A percentile compares a stretch with the other conserved stretches of the same genome.
Evolutionary conservation across 2,329 filamentous ascomycete species (phyloP).

Genomic region (Leptographium lundbergii): DNA sequence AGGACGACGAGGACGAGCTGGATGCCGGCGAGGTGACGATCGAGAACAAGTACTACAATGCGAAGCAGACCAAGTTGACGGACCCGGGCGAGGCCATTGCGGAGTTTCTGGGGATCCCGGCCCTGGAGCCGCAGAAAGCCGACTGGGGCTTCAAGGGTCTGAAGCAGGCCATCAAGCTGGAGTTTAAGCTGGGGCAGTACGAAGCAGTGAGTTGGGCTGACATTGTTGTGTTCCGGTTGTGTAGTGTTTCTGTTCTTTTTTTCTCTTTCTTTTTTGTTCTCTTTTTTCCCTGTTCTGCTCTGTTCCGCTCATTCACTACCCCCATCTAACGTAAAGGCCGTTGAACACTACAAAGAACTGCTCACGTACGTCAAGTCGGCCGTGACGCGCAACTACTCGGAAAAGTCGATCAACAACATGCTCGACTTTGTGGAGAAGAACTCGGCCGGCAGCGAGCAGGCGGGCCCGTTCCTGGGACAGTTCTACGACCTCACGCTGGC

Average conservation of each 20-base stretch:
- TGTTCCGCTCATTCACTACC: too few relatives aligned
- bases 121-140: conserved; percentile 78
- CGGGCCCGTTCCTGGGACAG: conserved; percentile 75
- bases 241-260: neutral
- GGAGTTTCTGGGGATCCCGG: conserved; percentile 82
- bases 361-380: conserved; percentile 95
- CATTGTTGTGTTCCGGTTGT: too few relatives aligned
- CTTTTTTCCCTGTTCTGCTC: neutral
- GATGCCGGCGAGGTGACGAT: conserved; percentile 84
- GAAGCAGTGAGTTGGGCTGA: conserved; percentile 45
- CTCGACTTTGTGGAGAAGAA: conserved; percentile 94
- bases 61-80: conserved; percentile 84
- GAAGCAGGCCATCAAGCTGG: conserved; percentile 95
- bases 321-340: conserved; percentile 43
- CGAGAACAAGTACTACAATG: conserved; percentile 99
- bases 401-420: conserved; percentile 99
- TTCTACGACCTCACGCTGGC: conserved; percentile 90
- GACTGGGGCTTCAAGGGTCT: conserved; percentile 98
- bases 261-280: neutral
- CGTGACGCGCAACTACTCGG: conserved; percentile 94
- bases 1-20: conserved; percentile 78
- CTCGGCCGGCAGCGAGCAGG: conserved; percentile 55
- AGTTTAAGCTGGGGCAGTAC: conserved; percentile 86
- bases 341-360: conserved; percentile 86
- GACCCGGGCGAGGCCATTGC: conserved; percentile 81